Evolutionary conservation across 805 yeast species (phyloP).

Genomic region (Zygoascus bituminiphila): DNA sequence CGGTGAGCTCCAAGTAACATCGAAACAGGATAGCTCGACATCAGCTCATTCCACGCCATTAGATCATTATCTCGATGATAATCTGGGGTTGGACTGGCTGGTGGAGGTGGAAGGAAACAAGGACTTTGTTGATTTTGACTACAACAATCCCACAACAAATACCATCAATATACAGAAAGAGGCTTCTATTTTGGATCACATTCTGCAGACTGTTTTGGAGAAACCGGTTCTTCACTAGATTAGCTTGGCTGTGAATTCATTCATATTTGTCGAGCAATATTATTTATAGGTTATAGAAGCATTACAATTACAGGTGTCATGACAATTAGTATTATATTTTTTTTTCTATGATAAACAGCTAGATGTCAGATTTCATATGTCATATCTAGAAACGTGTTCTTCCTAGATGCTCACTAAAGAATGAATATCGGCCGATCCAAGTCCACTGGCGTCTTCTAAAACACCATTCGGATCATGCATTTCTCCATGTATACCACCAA

Average conservation of each 20-base stretch:
- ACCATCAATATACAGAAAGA: constrained; percentile 1
- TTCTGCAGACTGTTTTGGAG: constrained; percentile 3
- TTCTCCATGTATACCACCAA: background rate
- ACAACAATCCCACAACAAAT: background rate
- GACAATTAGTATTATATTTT: too few relatives aligned
- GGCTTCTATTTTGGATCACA: constrained; percentile 3
- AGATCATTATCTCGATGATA: constrained; percentile 1
- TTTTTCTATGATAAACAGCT: too few relatives aligned
- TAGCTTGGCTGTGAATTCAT: too few relatives aligned
- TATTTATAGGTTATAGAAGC: too few relatives aligned
- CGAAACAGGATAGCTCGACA: background rate
- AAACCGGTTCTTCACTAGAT: constrained; percentile 1
- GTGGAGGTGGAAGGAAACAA: background rate
- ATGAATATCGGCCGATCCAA: background rate
- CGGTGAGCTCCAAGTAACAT: background rate
- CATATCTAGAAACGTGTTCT: too few relatives aligned
- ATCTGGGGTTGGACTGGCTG: constrained; percentile 1
- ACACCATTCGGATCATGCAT: background rate
- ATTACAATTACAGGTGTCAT: too few relatives aligned
- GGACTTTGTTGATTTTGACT: constrained; percentile 2
- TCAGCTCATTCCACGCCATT: background rate
- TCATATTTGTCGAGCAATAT: too few relatives aligned
- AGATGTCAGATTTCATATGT: too few relatives aligned
- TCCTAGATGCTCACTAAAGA: background rate
- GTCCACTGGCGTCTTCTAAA: background rate